Evolutionary conservation across 2,329 filamentous ascomycete genomes (phyloP), one percentile per base, ranked within the genome.

Genomic region (Colletotrichum phormii): DNA sequence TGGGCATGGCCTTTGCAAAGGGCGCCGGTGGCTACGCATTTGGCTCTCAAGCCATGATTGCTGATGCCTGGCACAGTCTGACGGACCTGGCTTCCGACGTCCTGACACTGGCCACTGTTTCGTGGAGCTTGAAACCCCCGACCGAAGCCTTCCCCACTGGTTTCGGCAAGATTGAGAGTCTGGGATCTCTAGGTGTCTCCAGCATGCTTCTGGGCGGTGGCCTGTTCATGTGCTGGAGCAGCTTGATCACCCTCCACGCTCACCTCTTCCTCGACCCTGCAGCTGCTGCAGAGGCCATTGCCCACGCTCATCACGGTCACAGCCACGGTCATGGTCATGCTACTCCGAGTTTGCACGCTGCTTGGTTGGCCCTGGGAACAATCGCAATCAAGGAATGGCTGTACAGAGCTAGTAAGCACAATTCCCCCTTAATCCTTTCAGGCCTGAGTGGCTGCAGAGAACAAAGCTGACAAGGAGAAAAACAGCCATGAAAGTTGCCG

Each of bases 81-180:
- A 97, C 96, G 61, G 97, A 99, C 83, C 90, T 99, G 69, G 95
- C 97, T 73, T 98, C 95, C 65, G 97, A 99, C 82, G 89, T 99
- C 77, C 91, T 98, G 82, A 99, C 97, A 0, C 89, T 99, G 24
- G 94, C 94, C 18, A 99, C 97, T 11, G 95, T 99, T 59, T 96
- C 95, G 24, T 98, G 94, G 91, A 97, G 95, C 72, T 85, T 98
- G 73, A 95, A 93, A 78, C 92, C 94, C 6, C 95, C 97, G 0
- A 94, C 94, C 12, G 89, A 93, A 67, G 89, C 89, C 53, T 99
- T 98, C 80, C 97, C 97, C 2, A 91, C 92, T 78, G 97, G 97
- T 1, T 99, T 97, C 80, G 97, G 97, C 80, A 99, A 99, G 86
- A 90, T 99, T n/a, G 97, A 99, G 86, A 98, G 95, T 78, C 85